Evolutionary conservation across 2,329 filamentous ascomycete genomes (phyloP).

Genomic region (Anisogramma anomala): DNA sequence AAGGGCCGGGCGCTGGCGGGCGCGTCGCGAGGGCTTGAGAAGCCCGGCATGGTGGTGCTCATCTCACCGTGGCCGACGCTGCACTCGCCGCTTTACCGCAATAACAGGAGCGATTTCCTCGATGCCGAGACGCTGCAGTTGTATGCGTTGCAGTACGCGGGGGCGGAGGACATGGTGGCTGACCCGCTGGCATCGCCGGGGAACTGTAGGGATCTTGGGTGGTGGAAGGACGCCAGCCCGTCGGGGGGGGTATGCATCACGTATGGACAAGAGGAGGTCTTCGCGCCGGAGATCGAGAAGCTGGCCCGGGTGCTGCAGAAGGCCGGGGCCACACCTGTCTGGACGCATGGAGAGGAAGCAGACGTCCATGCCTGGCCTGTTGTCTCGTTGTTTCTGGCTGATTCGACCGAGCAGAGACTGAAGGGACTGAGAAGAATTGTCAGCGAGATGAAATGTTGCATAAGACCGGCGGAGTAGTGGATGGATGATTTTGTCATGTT

Average conservation of each 20-base stretch:
- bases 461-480: slow-evolving; percentile 20
- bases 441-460: slow-evolving; percentile 24
- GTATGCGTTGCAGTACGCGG: slow-evolving; percentile 61
- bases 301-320: slow-evolving; percentile 45
- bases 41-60: slow-evolving; percentile 52
- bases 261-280: slow-evolving; percentile 68
- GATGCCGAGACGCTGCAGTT: slow-evolving; percentile 52
- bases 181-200: slow-evolving; percentile 60
- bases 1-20: slow-evolving; percentile 17
- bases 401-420: slow-evolving; percentile 35
- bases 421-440: slow-evolving; percentile 37
- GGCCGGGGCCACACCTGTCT: slow-evolving; percentile 42
- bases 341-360: slow-evolving; percentile 47
- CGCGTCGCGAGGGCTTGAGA: slow-evolving; percentile 20
- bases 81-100: slow-evolving; percentile 52
- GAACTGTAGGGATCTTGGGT: slow-evolving; percentile 49
- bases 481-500: slow-evolving; percentile 24
- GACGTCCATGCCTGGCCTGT: slow-evolving; percentile 79
- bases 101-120: slow-evolving; percentile 66
- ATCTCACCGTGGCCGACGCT: slow-evolving; percentile 76
- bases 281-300: slow-evolving; percentile 56
- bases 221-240: slow-evolving; percentile 59
- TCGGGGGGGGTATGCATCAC: slow-evolving; percentile 55
- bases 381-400: slow-evolving; percentile 47
- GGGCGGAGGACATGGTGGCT: slow-evolving; percentile 32